phyloP scores from a whole-genome alignment of 768 basidiomycete species.

The Rhodosporidiobolus sp. region DNA sequence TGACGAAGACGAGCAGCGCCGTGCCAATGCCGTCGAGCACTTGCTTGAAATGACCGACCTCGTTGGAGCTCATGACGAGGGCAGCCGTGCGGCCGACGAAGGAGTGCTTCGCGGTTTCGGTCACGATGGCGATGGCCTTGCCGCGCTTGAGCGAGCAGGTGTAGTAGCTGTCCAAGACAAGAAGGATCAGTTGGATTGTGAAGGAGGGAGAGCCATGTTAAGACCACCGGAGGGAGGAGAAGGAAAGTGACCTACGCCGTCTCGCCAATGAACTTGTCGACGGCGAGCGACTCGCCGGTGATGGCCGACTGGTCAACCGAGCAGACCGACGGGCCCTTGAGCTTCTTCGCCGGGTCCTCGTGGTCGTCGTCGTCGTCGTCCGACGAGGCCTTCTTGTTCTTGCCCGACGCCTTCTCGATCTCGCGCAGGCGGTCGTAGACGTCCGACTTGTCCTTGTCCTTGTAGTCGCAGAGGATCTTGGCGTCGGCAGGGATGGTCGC shows the following conservation, averaged over 20 bases:
- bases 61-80: constrained; percentile 51
- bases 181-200: no score
- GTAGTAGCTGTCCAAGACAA: no score
- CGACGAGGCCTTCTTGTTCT: constrained; percentile 14
- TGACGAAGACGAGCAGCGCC: constrained; percentile 53
- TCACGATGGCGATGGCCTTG: constrained; percentile 51
- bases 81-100: constrained; percentile 56
- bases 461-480: constrained; percentile 52
- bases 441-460: constrained; percentile 51
- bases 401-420: constrained; percentile 40
- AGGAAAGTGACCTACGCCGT: no score
- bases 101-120: constrained; percentile 50
- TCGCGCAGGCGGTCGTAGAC: constrained; percentile 46
- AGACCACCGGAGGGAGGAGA: no score
- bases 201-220: no score
- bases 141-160: constrained; percentile 50
- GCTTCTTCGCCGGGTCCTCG: constrained; percentile 47
- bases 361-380: constrained; percentile 44
- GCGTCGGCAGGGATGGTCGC: constrained; percentile 55
- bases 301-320: constrained; percentile 55
- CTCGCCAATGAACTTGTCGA: constrained; percentile 55
- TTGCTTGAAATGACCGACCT: constrained; percentile 54
- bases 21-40: constrained; percentile 50
- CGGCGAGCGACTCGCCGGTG: constrained; percentile 55
- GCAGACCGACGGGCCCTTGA: constrained; percentile 53